Evolutionary conservation across 164 flowering plant genomes (phyloP).

Genomic region (Sedum album): DNA sequence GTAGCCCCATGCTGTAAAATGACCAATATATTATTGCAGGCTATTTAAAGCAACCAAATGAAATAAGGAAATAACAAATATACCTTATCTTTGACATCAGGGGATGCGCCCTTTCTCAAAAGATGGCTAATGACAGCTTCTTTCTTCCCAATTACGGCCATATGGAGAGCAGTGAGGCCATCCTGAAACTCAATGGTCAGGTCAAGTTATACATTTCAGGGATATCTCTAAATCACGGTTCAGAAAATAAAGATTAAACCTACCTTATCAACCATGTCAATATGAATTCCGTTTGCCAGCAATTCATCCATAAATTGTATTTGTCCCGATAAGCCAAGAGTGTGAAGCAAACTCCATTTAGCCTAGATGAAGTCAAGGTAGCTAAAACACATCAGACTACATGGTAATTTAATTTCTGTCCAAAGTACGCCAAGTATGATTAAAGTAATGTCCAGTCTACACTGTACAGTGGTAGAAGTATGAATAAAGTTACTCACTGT

Average conservation of each 20-base stretch:
- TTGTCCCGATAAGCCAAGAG: slow-evolving; percentile 68
- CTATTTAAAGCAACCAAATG: not conserved
- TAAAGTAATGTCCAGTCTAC: not conserved
- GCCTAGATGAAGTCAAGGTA: slow-evolving; percentile 16
- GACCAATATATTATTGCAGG: not conserved
- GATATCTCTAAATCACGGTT: not conserved
- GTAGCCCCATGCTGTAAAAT: slow-evolving; percentile 72
- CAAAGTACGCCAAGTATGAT: no score
- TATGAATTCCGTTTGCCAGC: slow-evolving; percentile 48
- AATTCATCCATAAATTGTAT: slow-evolving; percentile 62
- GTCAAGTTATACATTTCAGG: no score
- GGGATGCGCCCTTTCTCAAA: slow-evolving; percentile 86
- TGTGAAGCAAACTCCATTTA: slow-evolving; percentile 72
- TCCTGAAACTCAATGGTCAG: slow-evolving; percentile 39
- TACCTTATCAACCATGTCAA: slow-evolving; percentile 65
- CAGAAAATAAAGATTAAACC: not conserved
- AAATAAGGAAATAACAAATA: slow-evolving; percentile 12
- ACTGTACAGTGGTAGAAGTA: not conserved
- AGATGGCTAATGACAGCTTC: slow-evolving; percentile 93
- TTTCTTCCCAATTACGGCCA: slow-evolving; percentile 70
- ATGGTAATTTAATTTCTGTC: not conserved
- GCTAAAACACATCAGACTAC: not conserved
- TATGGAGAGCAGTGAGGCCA: slow-evolving; percentile 83
- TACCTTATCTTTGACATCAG: slow-evolving; percentile 64
- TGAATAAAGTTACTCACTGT: slow-evolving; percentile 35